Evolutionary conservation across 805 yeast species (phyloP).

Genomic region (Yamadazyma sp.): DNA sequence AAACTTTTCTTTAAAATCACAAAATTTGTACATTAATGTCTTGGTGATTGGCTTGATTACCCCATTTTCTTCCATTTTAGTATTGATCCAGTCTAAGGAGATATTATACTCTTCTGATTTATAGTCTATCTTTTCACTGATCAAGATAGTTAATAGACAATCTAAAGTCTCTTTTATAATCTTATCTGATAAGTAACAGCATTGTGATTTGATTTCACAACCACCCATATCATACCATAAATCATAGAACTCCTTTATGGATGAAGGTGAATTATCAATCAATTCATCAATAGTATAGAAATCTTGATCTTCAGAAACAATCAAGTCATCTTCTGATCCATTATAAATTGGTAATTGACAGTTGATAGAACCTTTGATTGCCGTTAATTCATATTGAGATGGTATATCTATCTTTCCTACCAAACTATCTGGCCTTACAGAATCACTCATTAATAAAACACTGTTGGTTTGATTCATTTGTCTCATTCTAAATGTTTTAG

Average conservation of each 20-base stretch:
- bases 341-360: constrained; percentile 26
- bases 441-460: constrained; percentile 44
- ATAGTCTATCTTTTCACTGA: constrained; percentile 23
- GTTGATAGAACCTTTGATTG: constrained; percentile 26
- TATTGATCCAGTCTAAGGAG: neutral
- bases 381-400: constrained; percentile 35
- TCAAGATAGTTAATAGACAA: constrained; percentile 23
- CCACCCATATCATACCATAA: constrained; percentile 59
- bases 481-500: constrained; percentile 60
- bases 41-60: constrained; percentile 32
- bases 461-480: constrained; percentile 88
- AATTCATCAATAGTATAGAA: constrained; percentile 5
- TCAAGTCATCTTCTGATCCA: constrained; percentile 9
- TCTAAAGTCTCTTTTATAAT: constrained; percentile 26
- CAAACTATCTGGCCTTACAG: constrained; percentile 4
- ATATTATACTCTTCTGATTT: constrained; percentile 6
- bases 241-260: constrained; percentile 48
- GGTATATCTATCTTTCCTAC: constrained; percentile 27
- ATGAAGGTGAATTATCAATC: constrained; percentile 48
- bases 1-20: constrained; percentile 20
- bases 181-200: constrained; percentile 25
- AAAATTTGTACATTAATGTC: constrained; percentile 51
- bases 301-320: neutral
- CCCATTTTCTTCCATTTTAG: neutral
- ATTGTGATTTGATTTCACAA: constrained; percentile 46